These are phyloP conservation scores for Trichosporon asahii DNA, from an alignment of 1,284 basidiomycete species.

Conservation along the genomic window DNA sequence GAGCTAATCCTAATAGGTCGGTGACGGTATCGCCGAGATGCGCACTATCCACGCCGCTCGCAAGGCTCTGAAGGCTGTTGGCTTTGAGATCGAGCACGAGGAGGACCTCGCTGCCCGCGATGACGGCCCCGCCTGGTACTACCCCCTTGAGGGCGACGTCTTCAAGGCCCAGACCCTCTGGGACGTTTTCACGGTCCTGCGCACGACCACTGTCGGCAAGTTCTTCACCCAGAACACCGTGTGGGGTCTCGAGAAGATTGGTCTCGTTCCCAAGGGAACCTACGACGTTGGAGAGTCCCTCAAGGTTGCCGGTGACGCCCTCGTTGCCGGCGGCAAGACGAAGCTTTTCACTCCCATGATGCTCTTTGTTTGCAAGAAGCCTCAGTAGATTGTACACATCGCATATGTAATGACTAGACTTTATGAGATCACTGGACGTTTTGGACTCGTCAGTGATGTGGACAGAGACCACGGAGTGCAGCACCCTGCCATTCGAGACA, in stretches of 20 bases:
- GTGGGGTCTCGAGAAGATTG: conserved; percentile 71
- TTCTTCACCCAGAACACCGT: conserved; percentile 79
- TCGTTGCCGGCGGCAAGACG: conserved; percentile 78
- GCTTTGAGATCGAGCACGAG: conserved; percentile 85
- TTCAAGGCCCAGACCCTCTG: conserved; percentile 87
- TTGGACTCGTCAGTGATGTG: not conserved
- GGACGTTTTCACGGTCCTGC: conserved; percentile 82
- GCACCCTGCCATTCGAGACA: no score
- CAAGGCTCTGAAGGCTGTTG: conserved; percentile 75
- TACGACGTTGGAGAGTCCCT: conserved; percentile 84
- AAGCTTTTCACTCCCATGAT: conserved; percentile 63
- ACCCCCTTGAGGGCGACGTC: conserved; percentile 91
- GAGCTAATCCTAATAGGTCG: conserved; percentile 55
- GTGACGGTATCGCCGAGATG: conserved; percentile 98
- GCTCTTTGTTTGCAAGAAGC: conserved; percentile 44
- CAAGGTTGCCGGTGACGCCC: conserved; percentile 73
- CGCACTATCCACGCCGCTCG: conserved; percentile 70
- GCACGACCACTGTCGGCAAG: conserved; percentile 84
- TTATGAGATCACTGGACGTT: not conserved
- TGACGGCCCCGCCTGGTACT: conserved; percentile 88
- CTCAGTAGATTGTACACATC: conserved; percentile 17
- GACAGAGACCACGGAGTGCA: no score
- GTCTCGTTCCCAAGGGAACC: conserved; percentile 88
- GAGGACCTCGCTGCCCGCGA: conserved; percentile 83
- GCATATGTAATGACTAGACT: not conserved